Evolutionary conservation across 2,329 filamentous ascomycete species (phyloP).

Genomic region (Aspergillus transmontanensis): DNA sequence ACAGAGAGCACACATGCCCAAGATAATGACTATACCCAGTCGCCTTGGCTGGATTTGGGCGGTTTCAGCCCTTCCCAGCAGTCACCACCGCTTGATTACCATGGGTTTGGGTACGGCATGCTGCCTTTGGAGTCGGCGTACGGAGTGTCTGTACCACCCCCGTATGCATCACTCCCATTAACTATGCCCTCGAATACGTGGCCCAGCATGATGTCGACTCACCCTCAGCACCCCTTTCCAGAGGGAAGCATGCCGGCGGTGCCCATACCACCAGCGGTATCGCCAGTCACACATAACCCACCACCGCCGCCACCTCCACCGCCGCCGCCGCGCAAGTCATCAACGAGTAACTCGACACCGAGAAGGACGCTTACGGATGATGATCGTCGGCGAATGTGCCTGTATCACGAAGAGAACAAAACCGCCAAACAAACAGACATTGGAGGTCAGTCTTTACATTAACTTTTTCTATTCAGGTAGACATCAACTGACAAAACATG

Average conservation of each 20-base stretch:
- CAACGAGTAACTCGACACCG: constrained; percentile 60
- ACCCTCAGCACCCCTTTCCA: constrained; percentile 55
- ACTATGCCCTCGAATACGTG: constrained; percentile 71
- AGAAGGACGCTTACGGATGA: constrained; percentile 88
- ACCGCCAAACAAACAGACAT: constrained; percentile 95
- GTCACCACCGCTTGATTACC: constrained; percentile 72
- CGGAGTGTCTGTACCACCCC: constrained; percentile 58
- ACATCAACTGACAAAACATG: constrained; percentile 20
- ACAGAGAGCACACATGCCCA: constrained; percentile 47
- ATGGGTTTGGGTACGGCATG: constrained; percentile 64
- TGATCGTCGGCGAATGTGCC: constrained; percentile 89
- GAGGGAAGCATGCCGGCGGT: constrained; percentile 62
- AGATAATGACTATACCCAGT: constrained; percentile 47
- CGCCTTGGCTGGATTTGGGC: constrained; percentile 50
- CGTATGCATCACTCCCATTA: constrained; percentile 64
- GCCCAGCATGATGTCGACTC: constrained; percentile 81
- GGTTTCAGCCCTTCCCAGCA: constrained; percentile 58
- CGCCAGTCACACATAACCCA: constrained; percentile 48
- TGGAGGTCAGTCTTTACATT: constrained; percentile 62
- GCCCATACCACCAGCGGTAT: constrained; percentile 55
- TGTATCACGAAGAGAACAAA: constrained; percentile 88
- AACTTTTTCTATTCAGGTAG: background rate
- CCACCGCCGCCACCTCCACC: constrained; percentile 27
- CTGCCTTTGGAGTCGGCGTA: constrained; percentile 61
- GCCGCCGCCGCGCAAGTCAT: constrained; percentile 39